Base-by-base conservation (phyloP, 176 grass and related monocot species). In the Ensete glaucum region DNA sequence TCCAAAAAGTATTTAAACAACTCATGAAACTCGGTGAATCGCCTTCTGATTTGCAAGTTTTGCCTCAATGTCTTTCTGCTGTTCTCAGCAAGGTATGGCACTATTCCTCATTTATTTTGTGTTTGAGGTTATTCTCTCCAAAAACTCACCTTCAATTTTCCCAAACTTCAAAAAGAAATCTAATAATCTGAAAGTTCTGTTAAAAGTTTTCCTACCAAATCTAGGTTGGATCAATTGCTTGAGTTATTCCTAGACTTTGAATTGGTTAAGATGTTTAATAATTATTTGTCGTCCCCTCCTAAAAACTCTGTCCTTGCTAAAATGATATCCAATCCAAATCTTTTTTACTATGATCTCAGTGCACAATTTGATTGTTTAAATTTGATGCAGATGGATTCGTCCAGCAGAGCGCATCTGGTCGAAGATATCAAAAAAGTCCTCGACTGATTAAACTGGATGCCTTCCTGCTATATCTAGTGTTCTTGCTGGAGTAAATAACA, bases 351-450 rank as follows among this genome's bases (percentile, higher is more conserved):
- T 43, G 34, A 43, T 43, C 34, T 43, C 34, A 43, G 34, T 43
- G 34, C 34, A 43, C 34, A 43, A 43, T 43, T 43, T 4, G 34
- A 43, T 43, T 43, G 34, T 57, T 82, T 23, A 74, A 66, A 79
- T 83, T 75, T 81, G 60, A 66, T 88, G 51, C 91, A 99, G 96
- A 94, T 99, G 88, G 78, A 91, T 87, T 78, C 88, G 81, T 87
- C 88, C 14, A 87, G 81, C 34, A 88, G 78, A 81, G 85, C 79
- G 16, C 90, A 81, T 53, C 63, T 99, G 43, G 67, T 91, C 17
- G 91, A 91, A 76, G 80, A 84, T 59, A 77, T 94, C 29, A 91
- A 82, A 79, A 77, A 95, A 77, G 82, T 93, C 78, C 84, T 90
- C 55, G 76, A 79, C 79, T 89, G 79, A 87, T 84, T 14, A 50